Evolutionary conservation across 805 yeast genomes (phyloP).

Genomic region (Barnettozyma salicaria): DNA sequence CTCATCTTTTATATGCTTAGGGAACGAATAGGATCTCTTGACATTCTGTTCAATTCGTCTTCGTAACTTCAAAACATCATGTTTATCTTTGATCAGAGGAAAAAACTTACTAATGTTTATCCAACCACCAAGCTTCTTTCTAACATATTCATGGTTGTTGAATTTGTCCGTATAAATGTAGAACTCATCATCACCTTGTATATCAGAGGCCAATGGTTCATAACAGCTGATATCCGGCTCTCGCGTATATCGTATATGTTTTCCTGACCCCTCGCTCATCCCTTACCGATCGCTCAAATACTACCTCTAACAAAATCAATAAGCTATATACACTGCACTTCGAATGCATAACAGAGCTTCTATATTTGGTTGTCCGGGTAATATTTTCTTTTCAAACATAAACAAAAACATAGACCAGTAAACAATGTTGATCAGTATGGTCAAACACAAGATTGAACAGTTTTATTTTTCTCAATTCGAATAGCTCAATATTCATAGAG

Average conservation of each 20-base stretch:
- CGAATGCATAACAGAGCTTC: too few relatives aligned
- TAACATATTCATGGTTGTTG: slow-evolving; percentile 4
- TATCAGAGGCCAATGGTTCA: slow-evolving; percentile 6
- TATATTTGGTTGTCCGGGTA: too few relatives aligned
- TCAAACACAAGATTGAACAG: too few relatives aligned
- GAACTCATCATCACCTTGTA: slow-evolving; percentile 9
- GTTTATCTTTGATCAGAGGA: neutral
- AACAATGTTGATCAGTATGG: too few relatives aligned
- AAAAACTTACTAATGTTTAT: slow-evolving; percentile 17
- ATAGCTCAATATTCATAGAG: too few relatives aligned
- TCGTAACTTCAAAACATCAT: neutral
- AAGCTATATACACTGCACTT: too few relatives aligned
- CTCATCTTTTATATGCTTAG: neutral
- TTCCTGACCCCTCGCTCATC: neutral
- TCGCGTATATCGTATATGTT: slow-evolving; percentile 3
- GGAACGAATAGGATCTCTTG: neutral
- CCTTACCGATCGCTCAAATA: too few relatives aligned
- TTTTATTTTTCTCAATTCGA: too few relatives aligned
- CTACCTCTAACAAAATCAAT: too few relatives aligned
- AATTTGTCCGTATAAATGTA: slow-evolving; percentile 8
- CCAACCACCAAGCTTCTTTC: slow-evolving; percentile 24
- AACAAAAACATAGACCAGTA: too few relatives aligned
- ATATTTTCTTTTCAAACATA: too few relatives aligned
- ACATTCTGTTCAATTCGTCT: neutral
- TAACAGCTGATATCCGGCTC: slow-evolving; percentile 5